Evolutionary conservation across 2,329 filamentous ascomycete species (phyloP), one percentile per base, ranked within the genome.

Genomic region (Niveomyces coronatus): DNA sequence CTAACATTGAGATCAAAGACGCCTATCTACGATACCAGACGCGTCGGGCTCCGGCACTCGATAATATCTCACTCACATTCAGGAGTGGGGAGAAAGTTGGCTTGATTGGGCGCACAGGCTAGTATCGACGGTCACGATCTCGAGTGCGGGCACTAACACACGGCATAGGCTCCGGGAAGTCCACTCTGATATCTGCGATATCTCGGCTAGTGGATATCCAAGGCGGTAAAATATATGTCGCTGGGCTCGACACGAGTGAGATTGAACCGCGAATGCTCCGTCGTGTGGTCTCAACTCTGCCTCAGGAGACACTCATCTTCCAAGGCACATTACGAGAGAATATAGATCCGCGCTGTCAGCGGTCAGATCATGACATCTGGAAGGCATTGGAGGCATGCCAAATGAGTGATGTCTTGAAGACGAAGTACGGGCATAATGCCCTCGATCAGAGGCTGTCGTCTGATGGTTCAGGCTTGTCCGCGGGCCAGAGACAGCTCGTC

Each of bases 401-500:
- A 14, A 36, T 41, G 33, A 26, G 17, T 4, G 24, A 11, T 14
- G 33, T 36, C 2, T 4, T 41, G 28, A 18, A 22, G 4, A 13
- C 13, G 9, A 37, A 41, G 22, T 32, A 37, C 9, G 33, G 33
- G 5, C 20, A 16, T 8, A 17, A 36, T 1, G 32, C 33, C 3
- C 39, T 41, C n/a, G 9, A 5, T 5, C 33, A 41, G 18, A 17
- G 27, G 15, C 13, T 41, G 10, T 20, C 33, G 3, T 37, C 39
- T 15, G 33, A 32, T 8, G 39, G 39, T 14, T 14, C 28, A 5
- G 39, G 37, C n/a, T 26, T 41, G n/a, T 41, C 39, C 10, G 39
- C 39, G 13, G 39, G 39, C 8, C 39, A 41, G 34, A 14, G 29
- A 7, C 39, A 41, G 34, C 34, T 41, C 18, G 9, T 41, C 16